Evolutionary conservation across 1,139 yeast genomes (phyloP).

Genomic region (Geotrichum macrosporum): DNA sequence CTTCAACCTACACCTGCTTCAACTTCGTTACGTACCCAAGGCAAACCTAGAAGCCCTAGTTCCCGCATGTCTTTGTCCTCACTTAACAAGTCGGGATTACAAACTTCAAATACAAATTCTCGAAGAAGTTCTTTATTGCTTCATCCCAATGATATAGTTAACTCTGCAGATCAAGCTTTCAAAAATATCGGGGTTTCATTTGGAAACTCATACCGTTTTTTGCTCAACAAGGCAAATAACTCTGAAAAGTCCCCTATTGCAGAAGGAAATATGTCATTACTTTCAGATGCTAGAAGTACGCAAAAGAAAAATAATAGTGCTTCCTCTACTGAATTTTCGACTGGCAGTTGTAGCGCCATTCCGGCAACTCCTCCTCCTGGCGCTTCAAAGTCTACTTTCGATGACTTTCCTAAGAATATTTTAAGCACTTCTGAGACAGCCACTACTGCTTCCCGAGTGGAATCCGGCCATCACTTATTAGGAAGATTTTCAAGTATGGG

Average conservation of each 20-base stretch:
- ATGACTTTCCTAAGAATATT: background rate
- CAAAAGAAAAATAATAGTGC: background rate
- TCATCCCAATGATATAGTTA: conserved; percentile 31
- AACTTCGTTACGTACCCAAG: background rate
- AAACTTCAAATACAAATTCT: conserved; percentile 4
- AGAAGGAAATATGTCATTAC: conserved; percentile 5
- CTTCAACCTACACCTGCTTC: conserved; percentile 4
- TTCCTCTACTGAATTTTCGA: background rate
- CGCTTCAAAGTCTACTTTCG: background rate
- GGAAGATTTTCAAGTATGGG: conserved; percentile 12
- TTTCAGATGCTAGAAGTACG: conserved; percentile 4
- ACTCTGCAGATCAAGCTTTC: conserved; percentile 35
- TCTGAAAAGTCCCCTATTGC: background rate
- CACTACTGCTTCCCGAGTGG: background rate
- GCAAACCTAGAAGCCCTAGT: conserved; percentile 1
- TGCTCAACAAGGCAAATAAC: conserved; percentile 32
- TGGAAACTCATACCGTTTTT: conserved; percentile 35
- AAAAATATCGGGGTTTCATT: conserved; percentile 34
- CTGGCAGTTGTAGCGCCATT: conserved; percentile 16
- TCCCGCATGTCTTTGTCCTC: conserved; percentile 5
- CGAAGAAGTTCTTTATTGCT: conserved; percentile 19
- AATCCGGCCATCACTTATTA: conserved; percentile 6
- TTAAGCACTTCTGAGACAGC: background rate
- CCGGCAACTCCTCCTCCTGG: conserved; percentile 12
- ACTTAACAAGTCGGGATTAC: conserved; percentile 11